Base-by-base conservation (phyloP, 352 stramenopile species). In the Globisporangium spiculum region DNA sequence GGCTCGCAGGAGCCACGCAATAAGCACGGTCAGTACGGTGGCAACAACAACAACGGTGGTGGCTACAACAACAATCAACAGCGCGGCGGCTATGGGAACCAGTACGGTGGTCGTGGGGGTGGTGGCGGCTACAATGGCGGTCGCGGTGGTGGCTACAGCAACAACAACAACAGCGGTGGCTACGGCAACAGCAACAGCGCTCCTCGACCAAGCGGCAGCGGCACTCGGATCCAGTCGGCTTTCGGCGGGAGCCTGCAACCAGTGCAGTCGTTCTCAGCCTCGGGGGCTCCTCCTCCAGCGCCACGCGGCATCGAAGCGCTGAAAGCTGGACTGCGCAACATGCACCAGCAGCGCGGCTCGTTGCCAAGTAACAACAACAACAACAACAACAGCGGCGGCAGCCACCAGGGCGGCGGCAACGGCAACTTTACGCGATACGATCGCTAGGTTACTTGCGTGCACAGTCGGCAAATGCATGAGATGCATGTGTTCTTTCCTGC, bases 301-400 rank as follows among this genome's bases (percentile, higher is more conserved):
- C 75, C 80, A 14, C 83, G 75, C 44, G 77, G 84, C 27, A 71
- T 95, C 6, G 87, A 95, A 24, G 87, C 87, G 26, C 68, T 95
- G 30, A 93, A 93, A 68, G 84, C 85, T 27, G 87, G 87, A 57
- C 80, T 95, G 32, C 87, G 87, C 62, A 95, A 83, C 77, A 95
- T 95, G 85, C 87, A 95, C 58, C 83, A 92, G 70, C 81, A 92
- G 58, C 85, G 87, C 41, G 77, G 78, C 14, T 70, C 66, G 26
- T 41, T 66, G 22, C 24, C 55, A 26, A 41, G 20, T 20, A 60
- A 41, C 54, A 41, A 18, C 53, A 72, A 66, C 59, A 55, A 66
- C 59, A 55, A 30, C 50, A 66, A 66, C 59, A 55, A 30, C 61
- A 72, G n/a, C 50, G 62, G 56, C 14, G 24, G 66, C 67, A 69